A percentile compares a stretch with the other conserved stretches of the same genome.
These are phyloP conservation scores for Olyra latifolia DNA, from an alignment of 176 grass and related monocot species.

Conservation along the genomic window DNA sequence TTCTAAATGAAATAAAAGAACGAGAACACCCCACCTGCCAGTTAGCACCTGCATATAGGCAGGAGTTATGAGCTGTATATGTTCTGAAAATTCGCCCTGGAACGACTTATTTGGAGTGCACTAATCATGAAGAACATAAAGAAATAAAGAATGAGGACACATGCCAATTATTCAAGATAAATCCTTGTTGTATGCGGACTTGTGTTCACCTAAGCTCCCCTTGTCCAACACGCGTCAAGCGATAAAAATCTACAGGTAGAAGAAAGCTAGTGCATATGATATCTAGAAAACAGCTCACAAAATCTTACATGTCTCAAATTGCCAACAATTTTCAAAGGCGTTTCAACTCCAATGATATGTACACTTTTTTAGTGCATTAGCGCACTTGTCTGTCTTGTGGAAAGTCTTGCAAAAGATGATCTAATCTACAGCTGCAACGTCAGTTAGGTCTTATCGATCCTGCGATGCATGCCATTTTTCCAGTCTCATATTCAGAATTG, in stretches of 20 bases:
- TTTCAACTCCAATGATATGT: conserved; percentile 24
- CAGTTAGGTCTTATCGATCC: conserved; percentile 24
- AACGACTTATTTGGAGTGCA: neutral
- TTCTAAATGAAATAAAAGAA: too few relatives aligned
- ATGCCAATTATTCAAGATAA: conserved; percentile 28
- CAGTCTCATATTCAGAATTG: neutral
- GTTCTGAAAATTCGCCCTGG: neutral
- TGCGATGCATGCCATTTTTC: neutral
- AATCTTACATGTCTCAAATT: neutral
- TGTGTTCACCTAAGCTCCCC: neutral
- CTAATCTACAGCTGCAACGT: conserved; percentile 1
- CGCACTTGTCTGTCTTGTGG: conserved; percentile 23
- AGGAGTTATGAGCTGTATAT: neutral
- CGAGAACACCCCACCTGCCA: too few relatives aligned
- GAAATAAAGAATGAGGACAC: neutral
- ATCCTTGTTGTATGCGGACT: conserved; percentile 37
- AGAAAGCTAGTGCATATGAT: conserved; percentile 9
- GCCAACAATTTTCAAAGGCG: neutral
- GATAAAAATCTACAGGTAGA: conserved; percentile 6
- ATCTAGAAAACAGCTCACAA: conserved; percentile 21
- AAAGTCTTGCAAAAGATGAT: neutral
- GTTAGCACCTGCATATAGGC: too few relatives aligned
- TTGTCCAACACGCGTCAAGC: conserved; percentile 4
- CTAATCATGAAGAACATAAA: neutral
- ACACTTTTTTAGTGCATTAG: neutral